Conservation (phyloP, 805 yeast genomes). For the Candida suzukii region DNA sequence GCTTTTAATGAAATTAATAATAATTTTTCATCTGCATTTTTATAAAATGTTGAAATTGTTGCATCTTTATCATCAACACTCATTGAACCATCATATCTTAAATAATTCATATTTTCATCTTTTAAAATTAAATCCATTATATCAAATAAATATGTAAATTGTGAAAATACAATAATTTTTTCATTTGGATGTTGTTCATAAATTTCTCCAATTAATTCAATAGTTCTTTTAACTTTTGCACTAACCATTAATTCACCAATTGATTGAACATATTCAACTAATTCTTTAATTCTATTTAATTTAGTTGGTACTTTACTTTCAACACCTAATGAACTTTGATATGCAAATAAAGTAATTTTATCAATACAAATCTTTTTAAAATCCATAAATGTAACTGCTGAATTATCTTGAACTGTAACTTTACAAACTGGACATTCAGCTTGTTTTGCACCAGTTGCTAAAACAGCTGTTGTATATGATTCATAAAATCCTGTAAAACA, state of each 20-base stretch:
- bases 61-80: constrained; percentile 55
- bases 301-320: constrained; percentile 14
- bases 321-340: constrained; percentile 8
- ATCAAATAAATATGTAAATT: constrained; percentile 75
- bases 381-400: constrained; percentile 38
- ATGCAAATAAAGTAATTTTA: constrained; percentile 15
- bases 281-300: constrained; percentile 18
- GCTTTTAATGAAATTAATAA: constrained; percentile 80
- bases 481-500: constrained; percentile 50
- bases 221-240: constrained; percentile 60
- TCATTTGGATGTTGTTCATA: constrained; percentile 47
- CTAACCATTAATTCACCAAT: constrained; percentile 48
- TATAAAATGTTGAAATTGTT: constrained; percentile 57
- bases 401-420: constrained; percentile 26
- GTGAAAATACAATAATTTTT: constrained; percentile 79
- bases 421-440: constrained; percentile 56
- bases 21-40: constrained; percentile 43
- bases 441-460: constrained; percentile 22
- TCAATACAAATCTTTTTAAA: constrained; percentile 41
- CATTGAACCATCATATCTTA: constrained; percentile 84
- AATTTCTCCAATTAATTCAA: constrained; percentile 51
- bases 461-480: constrained; percentile 24
- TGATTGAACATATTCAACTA: constrained; percentile 20
- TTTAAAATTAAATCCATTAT: constrained; percentile 48
- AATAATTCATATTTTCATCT: constrained; percentile 36